A percentile compares a stretch with the other conserved stretches of the same genome.
These are phyloP conservation scores for Wallacemonas sp. DNA, from an alignment of 208 protist species.

Conservation along the genomic window DNA sequence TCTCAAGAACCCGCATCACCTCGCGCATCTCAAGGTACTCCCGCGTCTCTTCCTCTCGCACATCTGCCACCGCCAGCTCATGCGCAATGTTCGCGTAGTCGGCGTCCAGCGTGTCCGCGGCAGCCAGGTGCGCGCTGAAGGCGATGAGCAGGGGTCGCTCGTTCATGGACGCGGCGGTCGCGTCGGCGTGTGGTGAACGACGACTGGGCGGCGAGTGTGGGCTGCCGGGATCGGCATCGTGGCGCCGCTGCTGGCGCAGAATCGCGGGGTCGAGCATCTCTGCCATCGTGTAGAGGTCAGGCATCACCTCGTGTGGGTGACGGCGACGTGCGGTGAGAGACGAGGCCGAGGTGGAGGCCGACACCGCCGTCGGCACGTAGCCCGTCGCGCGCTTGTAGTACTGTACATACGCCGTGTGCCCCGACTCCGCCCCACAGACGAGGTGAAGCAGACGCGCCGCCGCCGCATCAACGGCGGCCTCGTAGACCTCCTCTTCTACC, in stretches of 20 bases:
- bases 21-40: constrained; percentile 14
- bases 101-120: constrained; percentile 7
- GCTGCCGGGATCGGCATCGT: neutral
- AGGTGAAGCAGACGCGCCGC: constrained; percentile 28
- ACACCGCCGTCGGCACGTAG: constrained; percentile 3
- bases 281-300: constrained; percentile 2
- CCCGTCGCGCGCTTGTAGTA: constrained; percentile 11
- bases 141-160: neutral
- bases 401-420: neutral
- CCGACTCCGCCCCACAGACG: constrained; percentile 13
- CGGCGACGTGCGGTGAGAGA: neutral
- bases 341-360: neutral
- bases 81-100: constrained; percentile 23
- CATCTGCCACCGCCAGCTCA: constrained; percentile 6
- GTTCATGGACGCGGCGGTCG: neutral
- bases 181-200: neutral
- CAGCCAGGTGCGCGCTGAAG: constrained; percentile 5
- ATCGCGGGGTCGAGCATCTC: neutral
- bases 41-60: constrained; percentile 1
- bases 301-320: constrained; percentile 3
- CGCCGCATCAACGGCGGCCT: constrained; percentile 51
- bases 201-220: neutral
- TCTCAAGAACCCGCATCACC: constrained; percentile 6
- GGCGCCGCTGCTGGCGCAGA: neutral
- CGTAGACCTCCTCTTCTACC: constrained; percentile 40